These are phyloP conservation scores for Morella rubra DNA, from an alignment of 306 rosid genomes.

Conservation along the genomic window DNA sequence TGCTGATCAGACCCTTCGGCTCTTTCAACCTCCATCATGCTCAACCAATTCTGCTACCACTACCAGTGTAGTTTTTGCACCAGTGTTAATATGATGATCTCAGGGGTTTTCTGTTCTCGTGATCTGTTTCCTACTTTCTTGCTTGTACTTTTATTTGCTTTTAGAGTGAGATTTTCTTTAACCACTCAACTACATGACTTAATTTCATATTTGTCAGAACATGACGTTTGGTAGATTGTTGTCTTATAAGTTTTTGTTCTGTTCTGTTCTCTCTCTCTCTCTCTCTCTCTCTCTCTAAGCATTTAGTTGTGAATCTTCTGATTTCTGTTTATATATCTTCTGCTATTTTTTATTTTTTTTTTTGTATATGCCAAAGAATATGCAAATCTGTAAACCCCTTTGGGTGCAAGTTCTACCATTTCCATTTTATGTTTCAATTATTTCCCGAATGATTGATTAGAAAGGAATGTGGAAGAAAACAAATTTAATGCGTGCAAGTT, in stretches of 20 bases:
- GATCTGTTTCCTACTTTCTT: neutral
- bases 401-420: neutral
- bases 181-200: neutral
- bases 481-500: neutral
- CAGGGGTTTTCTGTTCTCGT: neutral
- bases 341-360: too few species aligned
- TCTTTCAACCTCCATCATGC: neutral
- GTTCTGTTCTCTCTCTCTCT: too few species aligned
- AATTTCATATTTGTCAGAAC: neutral
- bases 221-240: neutral
- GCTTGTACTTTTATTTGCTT: neutral
- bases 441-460: neutral
- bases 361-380: neutral
- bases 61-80: neutral
- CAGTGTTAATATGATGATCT: neutral
- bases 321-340: neutral
- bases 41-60: neutral
- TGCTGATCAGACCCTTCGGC: neutral
- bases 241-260: neutral
- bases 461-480: neutral
- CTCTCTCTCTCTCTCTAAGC: neutral
- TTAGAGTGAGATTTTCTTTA: neutral
- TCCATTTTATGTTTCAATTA: neutral
- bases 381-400: neutral
- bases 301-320: neutral